Percentiles rank a stretch among this genome's conserved stretches.
phyloP scores from a whole-genome alignment of 352 stramenopile genomes.

The Discostella stelligera region DNA sequence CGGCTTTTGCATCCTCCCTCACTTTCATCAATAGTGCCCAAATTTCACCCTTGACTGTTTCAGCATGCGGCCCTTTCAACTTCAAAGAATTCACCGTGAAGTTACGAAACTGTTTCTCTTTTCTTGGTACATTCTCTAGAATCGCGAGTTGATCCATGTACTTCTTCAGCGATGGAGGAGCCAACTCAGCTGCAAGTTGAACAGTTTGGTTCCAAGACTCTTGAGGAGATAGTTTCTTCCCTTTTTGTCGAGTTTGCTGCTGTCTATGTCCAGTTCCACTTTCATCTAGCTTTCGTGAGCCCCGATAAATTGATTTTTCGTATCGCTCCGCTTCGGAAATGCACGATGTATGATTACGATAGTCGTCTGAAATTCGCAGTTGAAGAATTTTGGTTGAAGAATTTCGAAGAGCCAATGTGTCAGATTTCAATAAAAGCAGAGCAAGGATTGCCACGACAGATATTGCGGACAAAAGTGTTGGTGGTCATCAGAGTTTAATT shows the following conservation, averaged over 20 bases:
- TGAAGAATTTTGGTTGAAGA: background rate
- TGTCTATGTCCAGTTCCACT: constrained; percentile 20
- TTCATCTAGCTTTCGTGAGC: constrained; percentile 37
- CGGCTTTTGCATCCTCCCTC: constrained; percentile 38
- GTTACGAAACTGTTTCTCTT: constrained; percentile 82
- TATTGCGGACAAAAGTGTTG: background rate
- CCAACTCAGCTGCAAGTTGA: constrained; percentile 27
- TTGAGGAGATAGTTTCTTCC: constrained; percentile 64
- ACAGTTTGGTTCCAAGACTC: constrained; percentile 76
- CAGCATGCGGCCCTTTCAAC: constrained; percentile 40
- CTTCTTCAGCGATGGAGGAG: constrained; percentile 51
- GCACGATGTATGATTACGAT: constrained; percentile 75
- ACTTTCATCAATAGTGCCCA: constrained; percentile 66
- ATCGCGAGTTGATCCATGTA: constrained; percentile 64
- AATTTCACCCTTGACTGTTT: constrained; percentile 57
- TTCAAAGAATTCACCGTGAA: constrained; percentile 78
- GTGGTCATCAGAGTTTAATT: constrained; percentile 83
- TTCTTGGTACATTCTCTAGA: constrained; percentile 76
- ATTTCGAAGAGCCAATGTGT: constrained; percentile 13
- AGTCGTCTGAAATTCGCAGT: constrained; percentile 61
- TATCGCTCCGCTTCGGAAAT: constrained; percentile 79
- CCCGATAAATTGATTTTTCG: constrained; percentile 62
- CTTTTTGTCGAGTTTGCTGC: constrained; percentile 39
- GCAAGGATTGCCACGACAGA: background rate
- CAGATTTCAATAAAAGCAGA: background rate